Evolutionary conservation across 2,329 filamentous ascomycete species (phyloP).

Genomic region (Colletotrichum euphorbiae): DNA sequence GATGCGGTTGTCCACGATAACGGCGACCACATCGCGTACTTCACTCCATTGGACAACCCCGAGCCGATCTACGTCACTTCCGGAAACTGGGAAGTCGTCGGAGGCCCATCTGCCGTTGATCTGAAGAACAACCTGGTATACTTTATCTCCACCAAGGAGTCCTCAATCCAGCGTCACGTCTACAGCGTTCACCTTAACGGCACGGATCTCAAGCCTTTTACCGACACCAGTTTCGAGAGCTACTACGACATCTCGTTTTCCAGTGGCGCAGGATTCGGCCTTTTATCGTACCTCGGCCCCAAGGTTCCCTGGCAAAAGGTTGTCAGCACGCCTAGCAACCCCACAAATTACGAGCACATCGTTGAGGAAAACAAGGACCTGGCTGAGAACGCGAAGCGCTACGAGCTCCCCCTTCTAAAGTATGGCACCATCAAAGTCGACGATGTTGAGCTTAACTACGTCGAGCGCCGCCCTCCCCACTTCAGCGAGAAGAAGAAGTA

Average conservation of each 20-base stretch:
- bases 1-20: constrained; percentile 89
- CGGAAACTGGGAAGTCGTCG: constrained; percentile 91
- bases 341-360: constrained; percentile 71
- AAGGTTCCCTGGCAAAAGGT: constrained; percentile 92
- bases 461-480: constrained; percentile 90
- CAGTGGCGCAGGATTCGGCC: constrained; percentile 79
- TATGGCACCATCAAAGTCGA: constrained; percentile 90
- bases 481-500: constrained; percentile 88
- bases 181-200: constrained; percentile 91
- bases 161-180: constrained; percentile 88
- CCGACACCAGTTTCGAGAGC: constrained; percentile 77
- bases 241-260: constrained; percentile 91
- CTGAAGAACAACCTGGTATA: constrained; percentile 89
- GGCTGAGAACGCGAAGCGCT: constrained; percentile 74
- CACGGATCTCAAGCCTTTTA: constrained; percentile 77
- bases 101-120: constrained; percentile 86
- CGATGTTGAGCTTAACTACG: constrained; percentile 75
- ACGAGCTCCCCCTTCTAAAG: constrained; percentile 84
- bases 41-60: constrained; percentile 85
- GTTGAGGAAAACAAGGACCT: constrained; percentile 84
- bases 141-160: constrained; percentile 87
- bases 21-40: constrained; percentile 93
- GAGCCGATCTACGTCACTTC: constrained; percentile 88
- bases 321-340: constrained; percentile 80
- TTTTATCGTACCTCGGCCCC: constrained; percentile 88